Percentiles rank a stretch among this genome's conserved stretches.
phyloP scores from a whole-genome alignment of 495 filamentous ascomycete genomes.

The Penicillium desertorum region DNA sequence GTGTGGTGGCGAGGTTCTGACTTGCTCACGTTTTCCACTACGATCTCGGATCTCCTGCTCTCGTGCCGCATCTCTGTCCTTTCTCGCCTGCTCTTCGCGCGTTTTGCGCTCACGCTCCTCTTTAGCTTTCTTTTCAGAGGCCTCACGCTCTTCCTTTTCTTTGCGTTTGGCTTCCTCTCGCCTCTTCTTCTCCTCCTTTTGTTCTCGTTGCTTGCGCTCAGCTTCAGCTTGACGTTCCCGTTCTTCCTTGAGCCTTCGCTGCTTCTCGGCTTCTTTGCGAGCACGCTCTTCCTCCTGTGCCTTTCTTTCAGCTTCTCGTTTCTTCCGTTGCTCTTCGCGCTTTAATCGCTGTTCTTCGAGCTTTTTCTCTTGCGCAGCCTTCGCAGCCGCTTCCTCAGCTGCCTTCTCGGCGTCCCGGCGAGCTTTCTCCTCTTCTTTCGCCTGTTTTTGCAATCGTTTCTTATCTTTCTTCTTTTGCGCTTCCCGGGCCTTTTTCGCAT shows the following conservation, averaged over 20 bases:
- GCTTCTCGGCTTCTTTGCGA: slow-evolving; percentile 76
- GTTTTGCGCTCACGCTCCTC: slow-evolving; percentile 68
- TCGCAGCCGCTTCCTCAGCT: slow-evolving; percentile 78
- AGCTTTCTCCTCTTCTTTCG: slow-evolving; percentile 85
- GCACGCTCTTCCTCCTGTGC: slow-evolving; percentile 83
- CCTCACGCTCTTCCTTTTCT: slow-evolving; percentile 75
- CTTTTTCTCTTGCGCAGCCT: slow-evolving; percentile 75
- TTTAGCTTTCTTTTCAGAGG: slow-evolving; percentile 62
- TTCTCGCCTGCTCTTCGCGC: slow-evolving; percentile 61
- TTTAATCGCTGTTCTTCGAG: slow-evolving; percentile 74
- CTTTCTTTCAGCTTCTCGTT: slow-evolving; percentile 88
- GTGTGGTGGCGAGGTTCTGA: slow-evolving; percentile 43
- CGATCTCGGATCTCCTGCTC: slow-evolving; percentile 52
- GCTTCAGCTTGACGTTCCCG: slow-evolving; percentile 77
- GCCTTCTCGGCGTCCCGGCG: slow-evolving; percentile 84
- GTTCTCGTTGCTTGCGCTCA: slow-evolving; percentile 70
- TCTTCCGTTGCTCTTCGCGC: slow-evolving; percentile 86
- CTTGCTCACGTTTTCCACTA: slow-evolving; percentile 45
- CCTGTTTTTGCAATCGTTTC: slow-evolving; percentile 77
- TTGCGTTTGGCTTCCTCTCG: slow-evolving; percentile 61
- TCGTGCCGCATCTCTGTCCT: slow-evolving; percentile 45
- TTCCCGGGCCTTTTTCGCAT: slow-evolving; percentile 91
- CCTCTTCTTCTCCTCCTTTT: slow-evolving; percentile 71
- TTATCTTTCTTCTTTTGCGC: slow-evolving; percentile 92
- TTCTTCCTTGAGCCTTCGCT: slow-evolving; percentile 74